Evolutionary conservation across 1,284 basidiomycete genomes (phyloP).

Genomic region (Apiotrichum gracile): DNA sequence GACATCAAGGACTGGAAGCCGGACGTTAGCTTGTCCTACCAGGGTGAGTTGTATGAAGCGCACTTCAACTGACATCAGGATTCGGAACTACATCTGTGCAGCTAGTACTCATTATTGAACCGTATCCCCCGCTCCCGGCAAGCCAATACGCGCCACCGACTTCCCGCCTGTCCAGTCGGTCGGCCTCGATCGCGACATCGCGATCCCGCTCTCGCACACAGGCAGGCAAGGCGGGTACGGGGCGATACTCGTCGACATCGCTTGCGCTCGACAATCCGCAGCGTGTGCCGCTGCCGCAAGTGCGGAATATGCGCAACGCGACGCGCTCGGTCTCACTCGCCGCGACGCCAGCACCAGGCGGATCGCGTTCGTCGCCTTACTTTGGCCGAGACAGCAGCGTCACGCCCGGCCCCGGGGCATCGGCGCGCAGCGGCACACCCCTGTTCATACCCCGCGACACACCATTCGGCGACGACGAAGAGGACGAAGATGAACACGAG

Average conservation of each 20-base stretch:
- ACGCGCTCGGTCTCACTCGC: constrained; percentile 29
- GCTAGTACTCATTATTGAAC: constrained; percentile 44
- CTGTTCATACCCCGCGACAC: constrained; percentile 40
- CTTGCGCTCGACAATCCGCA: constrained; percentile 15
- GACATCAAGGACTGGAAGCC: constrained; percentile 45
- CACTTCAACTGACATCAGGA: constrained; percentile 20
- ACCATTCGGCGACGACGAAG: constrained; percentile 41
- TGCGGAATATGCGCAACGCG: constrained; percentile 39
- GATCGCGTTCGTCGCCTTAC: constrained; percentile 9
- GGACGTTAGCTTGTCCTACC: constrained; percentile 36
- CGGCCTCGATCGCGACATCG: constrained; percentile 27
- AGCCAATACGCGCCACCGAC: constrained; percentile 40
- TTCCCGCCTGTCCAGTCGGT: constrained; percentile 39
- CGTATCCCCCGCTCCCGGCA: constrained; percentile 38
- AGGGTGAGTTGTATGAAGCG: constrained; percentile 21
- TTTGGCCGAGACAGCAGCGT: constrained; percentile 4
- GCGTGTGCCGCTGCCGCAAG: neutral
- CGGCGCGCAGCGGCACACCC: constrained; percentile 11
- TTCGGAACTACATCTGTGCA: constrained; percentile 44
- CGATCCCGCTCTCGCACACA: constrained; percentile 28
- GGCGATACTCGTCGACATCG: constrained; percentile 32
- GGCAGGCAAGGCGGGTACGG: constrained; percentile 13
- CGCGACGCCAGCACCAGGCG: constrained; percentile 8
- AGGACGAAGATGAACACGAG: constrained; percentile 44
- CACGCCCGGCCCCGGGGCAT: constrained; percentile 22